These are phyloP conservation scores for Neonectria neomacrospora DNA, from an alignment of 2,329 filamentous ascomycete genomes.

Conservation along the genomic window DNA sequence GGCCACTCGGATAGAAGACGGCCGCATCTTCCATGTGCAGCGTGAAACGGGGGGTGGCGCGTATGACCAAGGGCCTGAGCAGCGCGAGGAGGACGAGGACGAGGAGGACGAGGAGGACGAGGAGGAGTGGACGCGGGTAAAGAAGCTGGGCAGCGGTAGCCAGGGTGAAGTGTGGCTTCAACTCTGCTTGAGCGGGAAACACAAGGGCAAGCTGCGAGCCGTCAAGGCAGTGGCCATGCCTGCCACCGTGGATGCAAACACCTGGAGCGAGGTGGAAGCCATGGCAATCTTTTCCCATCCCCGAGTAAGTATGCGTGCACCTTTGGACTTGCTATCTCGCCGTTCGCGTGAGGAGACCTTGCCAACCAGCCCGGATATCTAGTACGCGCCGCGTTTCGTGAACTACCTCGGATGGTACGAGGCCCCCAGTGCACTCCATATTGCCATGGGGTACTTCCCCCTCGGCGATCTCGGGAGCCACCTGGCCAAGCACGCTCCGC, in stretches of 20 bases:
- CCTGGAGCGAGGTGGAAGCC: background rate
- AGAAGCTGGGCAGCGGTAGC: background rate
- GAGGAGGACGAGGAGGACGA: too few species aligned
- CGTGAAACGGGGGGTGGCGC: background rate
- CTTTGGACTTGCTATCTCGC: too few species aligned
- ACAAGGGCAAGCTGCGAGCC: background rate
- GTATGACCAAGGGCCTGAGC: too few species aligned
- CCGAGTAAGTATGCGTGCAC: too few species aligned
- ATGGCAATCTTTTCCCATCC: background rate
- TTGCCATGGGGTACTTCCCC: slow-evolving; percentile 43
- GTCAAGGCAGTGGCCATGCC: background rate
- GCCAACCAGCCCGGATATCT: too few species aligned
- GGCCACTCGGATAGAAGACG: background rate
- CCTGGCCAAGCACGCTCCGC: slow-evolving; percentile 11
- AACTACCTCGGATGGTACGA: slow-evolving; percentile 42
- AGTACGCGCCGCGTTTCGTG: too few species aligned
- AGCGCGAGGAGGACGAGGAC: too few species aligned
- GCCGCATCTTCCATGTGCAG: background rate
- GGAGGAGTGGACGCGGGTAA: background rate
- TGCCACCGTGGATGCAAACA: background rate
- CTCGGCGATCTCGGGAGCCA: slow-evolving; percentile 37
- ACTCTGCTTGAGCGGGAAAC: background rate
- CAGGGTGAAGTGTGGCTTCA: background rate
- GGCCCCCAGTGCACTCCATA: slow-evolving; percentile 24
- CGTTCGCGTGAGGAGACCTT: background rate